These are phyloP conservation scores for Cryptosporidium ubiquitum DNA, from an alignment of 169 alveolate genomes.

Conservation along the genomic window DNA sequence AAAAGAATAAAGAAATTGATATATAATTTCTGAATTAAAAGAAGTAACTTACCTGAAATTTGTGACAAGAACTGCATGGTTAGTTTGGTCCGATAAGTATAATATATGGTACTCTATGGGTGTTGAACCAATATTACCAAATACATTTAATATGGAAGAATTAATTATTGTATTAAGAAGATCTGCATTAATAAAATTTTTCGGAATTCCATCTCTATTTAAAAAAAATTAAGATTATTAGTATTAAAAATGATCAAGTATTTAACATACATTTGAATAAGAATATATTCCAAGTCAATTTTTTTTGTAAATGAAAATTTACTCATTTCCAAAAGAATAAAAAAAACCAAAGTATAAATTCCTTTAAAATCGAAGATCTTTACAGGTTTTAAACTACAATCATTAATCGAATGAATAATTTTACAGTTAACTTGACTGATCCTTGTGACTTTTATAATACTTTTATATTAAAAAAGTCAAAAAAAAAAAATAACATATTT, in stretches of 20 bases:
- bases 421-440: background rate
- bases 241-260: background rate
- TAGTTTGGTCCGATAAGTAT: slow-evolving; percentile 8
- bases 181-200: slow-evolving; percentile 5
- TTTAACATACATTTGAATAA: slow-evolving; percentile 38
- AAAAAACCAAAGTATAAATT: background rate
- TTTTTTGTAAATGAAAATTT: slow-evolving; percentile 5
- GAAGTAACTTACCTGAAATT: slow-evolving; percentile 19
- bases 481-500: no score
- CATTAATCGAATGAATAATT: no score
- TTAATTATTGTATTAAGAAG: slow-evolving; percentile 13
- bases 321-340: background rate
- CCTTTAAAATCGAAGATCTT: background rate
- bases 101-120: slow-evolving; percentile 38
- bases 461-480: background rate
- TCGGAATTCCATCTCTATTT: slow-evolving; percentile 57
- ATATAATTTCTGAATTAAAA: background rate
- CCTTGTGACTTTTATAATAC: background rate
- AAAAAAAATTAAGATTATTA: background rate
- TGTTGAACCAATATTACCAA: slow-evolving; percentile 59
- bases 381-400: no score
- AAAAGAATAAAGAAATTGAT: background rate
- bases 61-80: slow-evolving; percentile 41
- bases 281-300: slow-evolving; percentile 17
- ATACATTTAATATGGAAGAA: background rate